Percentiles rank a stretch among this genome's conserved stretches.
Conservation (phyloP, 2,329 filamentous ascomycete genomes). For the Thelonectria blattea region DNA sequence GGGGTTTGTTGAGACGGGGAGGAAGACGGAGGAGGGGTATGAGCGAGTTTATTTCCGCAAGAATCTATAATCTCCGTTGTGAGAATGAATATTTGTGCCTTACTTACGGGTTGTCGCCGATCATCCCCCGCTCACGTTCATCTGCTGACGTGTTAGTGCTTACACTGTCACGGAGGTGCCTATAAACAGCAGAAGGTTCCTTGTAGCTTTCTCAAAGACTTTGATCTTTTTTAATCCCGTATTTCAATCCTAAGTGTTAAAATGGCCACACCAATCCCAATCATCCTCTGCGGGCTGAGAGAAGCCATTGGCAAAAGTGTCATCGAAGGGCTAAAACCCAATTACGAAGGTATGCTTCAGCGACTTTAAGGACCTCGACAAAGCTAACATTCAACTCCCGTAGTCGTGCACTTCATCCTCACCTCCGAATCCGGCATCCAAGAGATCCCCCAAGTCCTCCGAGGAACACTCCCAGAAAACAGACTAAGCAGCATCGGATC, state of each 20-base stretch:
- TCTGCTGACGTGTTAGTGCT: background rate
- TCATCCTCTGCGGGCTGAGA: constrained; percentile 35
- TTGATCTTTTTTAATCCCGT: background rate
- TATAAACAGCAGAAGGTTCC: no score
- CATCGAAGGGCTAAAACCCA: constrained; percentile 34
- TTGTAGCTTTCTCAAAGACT: no score
- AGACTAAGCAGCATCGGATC: constrained; percentile 13
- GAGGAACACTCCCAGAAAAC: background rate
- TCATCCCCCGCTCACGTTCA: no score
- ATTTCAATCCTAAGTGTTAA: background rate
- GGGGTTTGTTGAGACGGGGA: constrained; percentile 43
- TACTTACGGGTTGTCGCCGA: no score
- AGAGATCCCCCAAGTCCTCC: constrained; percentile 34
- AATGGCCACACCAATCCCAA: constrained; percentile 19
- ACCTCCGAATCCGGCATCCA: constrained; percentile 18
- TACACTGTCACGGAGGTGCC: background rate
- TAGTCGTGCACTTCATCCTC: constrained; percentile 36
- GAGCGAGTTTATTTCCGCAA: constrained; percentile 46
- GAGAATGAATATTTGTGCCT: no score
- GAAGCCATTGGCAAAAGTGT: constrained; percentile 33
- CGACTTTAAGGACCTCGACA: background rate
- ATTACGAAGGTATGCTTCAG: constrained; percentile 32
- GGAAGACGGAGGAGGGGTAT: constrained; percentile 41
- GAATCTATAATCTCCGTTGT: constrained; percentile 26
- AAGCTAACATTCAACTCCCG: background rate